Percentiles rank a stretch among this genome's conserved stretches.
Conservation (phyloP, 164 flowering plant genomes). For the Piper betle region DNA sequence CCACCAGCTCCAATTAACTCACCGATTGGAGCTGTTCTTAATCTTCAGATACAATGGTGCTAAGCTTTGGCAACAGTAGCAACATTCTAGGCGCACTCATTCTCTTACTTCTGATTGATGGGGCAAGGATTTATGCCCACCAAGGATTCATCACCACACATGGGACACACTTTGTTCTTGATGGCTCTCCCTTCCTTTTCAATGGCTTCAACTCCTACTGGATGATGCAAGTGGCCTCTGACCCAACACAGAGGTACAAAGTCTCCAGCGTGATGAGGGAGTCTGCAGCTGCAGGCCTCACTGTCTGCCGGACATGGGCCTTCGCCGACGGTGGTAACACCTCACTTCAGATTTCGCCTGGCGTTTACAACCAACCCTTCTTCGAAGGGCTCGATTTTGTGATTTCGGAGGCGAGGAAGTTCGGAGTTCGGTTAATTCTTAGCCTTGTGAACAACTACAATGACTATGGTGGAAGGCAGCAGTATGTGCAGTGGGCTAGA, state of each 20-base stretch:
- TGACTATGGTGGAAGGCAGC: slow-evolving; percentile 21
- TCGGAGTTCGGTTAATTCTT: slow-evolving; percentile 18
- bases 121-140: slow-evolving; percentile 4
- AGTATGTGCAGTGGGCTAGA: slow-evolving; percentile 24
- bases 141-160: slow-evolving; percentile 11
- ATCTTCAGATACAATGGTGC: background rate
- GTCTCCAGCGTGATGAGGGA: slow-evolving; percentile 15
- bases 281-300: slow-evolving; percentile 14
- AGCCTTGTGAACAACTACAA: slow-evolving; percentile 22
- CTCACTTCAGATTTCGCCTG: slow-evolving; percentile 20
- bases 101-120: background rate
- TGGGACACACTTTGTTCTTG: slow-evolving; percentile 8
- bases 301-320: slow-evolving; percentile 24
- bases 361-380: slow-evolving; percentile 17
- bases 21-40: too few relatives aligned
- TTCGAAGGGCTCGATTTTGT: slow-evolving; percentile 26
- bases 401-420: slow-evolving; percentile 15
- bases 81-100: background rate
- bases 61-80: background rate
- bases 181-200: slow-evolving; percentile 20
- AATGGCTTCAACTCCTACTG: slow-evolving; percentile 26
- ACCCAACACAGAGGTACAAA: slow-evolving; percentile 18
- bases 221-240: slow-evolving; percentile 23
- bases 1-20: too few relatives aligned
- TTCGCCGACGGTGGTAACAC: slow-evolving; percentile 19